Base-by-base conservation (phyloP, 208 protist species). In the Herpetomonas samuelpessoai region DNA sequence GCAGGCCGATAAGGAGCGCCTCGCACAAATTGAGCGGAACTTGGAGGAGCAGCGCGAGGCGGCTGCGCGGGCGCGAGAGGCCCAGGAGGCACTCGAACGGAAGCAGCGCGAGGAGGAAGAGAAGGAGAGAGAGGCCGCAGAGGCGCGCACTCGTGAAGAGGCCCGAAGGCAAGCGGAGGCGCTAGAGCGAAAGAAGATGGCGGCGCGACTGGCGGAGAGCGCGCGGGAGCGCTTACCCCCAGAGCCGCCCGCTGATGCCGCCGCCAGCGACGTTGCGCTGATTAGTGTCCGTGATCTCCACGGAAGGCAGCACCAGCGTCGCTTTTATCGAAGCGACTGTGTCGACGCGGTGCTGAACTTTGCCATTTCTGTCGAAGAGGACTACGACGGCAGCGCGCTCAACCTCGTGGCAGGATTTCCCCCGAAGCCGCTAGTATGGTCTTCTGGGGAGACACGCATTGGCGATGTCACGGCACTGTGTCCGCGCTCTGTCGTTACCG, bases 371-470 rank as follows among this genome's bases (percentile, higher is more conserved):
- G 49, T 89, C n/a, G 81, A 85, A 48, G 81, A 88, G 49, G 63
- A 84, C 30, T 51, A 66, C 18, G 76, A 64, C 16, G 61, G 57
- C 22, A 61, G 39, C 39, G 52, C 62, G 48, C 72, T 95, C 65
- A 58, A 82, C 54, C 70, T 95, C 22, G 62, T 88, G 28, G 70
- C 65, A 0, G 88, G 88, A 4, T 90, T 91, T 64, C 88, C 88
- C 10, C 85, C 85, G 0, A 56, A 63, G 21, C 51, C 72, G 54
- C 27, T 95, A 18, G 41, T 46, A 45, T 82, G 74, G 71, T 62
- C 77, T 50, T n/a, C 35, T 4, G 70, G 59, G 1, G 50, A 52
- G 57, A 83, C 71, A 10, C 72, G 48, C 9, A 78, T 90, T 58
- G 68, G 65, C 18, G 80, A 92, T 10, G 58, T 91, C 21, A 68